Percentiles rank a stretch among this genome's conserved stretches.
Conservation (phyloP, 2,329 filamentous ascomycete species). For the Didymella pomorum region DNA sequence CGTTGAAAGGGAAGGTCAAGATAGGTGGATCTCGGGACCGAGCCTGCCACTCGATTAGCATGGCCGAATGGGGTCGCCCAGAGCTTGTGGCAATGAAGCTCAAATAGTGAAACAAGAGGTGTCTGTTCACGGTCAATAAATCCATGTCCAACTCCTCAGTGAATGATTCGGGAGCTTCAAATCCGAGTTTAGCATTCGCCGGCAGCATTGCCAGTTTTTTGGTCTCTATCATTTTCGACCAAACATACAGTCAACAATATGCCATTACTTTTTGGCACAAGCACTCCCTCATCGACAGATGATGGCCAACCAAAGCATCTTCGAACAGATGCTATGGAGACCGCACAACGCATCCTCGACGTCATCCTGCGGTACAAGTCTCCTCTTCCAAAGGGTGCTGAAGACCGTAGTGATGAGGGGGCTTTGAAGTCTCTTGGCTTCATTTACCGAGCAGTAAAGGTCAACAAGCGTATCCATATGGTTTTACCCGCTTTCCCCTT, state of each 20-base stretch:
- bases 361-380: background rate
- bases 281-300: background rate
- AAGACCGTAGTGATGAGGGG: background rate
- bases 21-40: background rate
- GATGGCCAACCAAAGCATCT: background rate
- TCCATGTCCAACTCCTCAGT: background rate
- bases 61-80: background rate
- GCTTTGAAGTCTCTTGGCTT: background rate
- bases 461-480: background rate
- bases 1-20: no score
- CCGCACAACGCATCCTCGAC: background rate
- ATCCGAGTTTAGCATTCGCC: background rate
- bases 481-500: conserved; percentile 54
- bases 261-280: background rate
- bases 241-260: background rate
- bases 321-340: background rate
- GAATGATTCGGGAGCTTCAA: no score
- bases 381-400: background rate
- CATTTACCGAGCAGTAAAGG: background rate
- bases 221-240: background rate
- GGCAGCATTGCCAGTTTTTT: background rate
- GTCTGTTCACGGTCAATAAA: background rate
- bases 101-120: background rate
- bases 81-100: background rate
- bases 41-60: background rate